These are phyloP conservation scores for Amesomyces nigricolor DNA, from an alignment of 2,329 filamentous ascomycete genomes.

Conservation along the genomic window DNA sequence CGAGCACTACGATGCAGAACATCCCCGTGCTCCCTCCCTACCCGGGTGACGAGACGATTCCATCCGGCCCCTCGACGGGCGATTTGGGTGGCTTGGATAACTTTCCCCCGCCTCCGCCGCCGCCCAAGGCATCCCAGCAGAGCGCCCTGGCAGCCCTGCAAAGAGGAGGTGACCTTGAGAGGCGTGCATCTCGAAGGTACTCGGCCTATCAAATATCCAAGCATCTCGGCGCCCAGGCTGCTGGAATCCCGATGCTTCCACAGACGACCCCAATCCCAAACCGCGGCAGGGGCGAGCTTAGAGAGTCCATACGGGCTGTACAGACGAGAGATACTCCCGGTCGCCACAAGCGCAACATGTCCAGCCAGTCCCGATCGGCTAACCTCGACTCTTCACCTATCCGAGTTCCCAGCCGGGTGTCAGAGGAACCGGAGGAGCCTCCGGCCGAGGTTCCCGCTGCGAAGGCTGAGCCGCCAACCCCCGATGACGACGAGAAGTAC, in stretches of 20 bases:
- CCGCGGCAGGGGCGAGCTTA: conserved; percentile 67
- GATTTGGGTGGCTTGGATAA: conserved; percentile 54
- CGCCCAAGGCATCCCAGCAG: conserved; percentile 75
- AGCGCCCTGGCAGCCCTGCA: conserved; percentile 89
- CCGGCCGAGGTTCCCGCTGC: conserved; percentile 25
- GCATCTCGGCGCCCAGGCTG: conserved; percentile 74
- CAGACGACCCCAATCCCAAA: conserved; percentile 82
- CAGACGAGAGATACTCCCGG: conserved; percentile 46
- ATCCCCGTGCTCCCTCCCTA: conserved; percentile 71
- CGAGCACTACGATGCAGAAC: conserved; percentile 70
- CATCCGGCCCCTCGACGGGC: conserved; percentile 38
- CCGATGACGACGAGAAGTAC: conserved; percentile 61
- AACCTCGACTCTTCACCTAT: conserved; percentile 56
- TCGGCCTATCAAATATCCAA: conserved; percentile 97
- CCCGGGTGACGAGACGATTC: conserved; percentile 53
- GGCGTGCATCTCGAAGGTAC: conserved; percentile 86
- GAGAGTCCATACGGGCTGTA: conserved; percentile 73
- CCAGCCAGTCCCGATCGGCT: conserved; percentile 36
- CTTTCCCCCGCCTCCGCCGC: conserved; percentile 70
- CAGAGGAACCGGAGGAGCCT: conserved; percentile 49
- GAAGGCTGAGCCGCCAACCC: conserved; percentile 39
- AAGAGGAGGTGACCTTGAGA: conserved; percentile 84
- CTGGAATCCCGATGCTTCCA: conserved; percentile 77
- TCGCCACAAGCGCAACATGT: conserved; percentile 45
- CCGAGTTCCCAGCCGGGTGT: conserved; percentile 54